Evolutionary conservation across 225 moss, liverwort and hornwort species (phyloP), one percentile per base, ranked within the genome.

Genomic region (Bryum argenteum): DNA sequence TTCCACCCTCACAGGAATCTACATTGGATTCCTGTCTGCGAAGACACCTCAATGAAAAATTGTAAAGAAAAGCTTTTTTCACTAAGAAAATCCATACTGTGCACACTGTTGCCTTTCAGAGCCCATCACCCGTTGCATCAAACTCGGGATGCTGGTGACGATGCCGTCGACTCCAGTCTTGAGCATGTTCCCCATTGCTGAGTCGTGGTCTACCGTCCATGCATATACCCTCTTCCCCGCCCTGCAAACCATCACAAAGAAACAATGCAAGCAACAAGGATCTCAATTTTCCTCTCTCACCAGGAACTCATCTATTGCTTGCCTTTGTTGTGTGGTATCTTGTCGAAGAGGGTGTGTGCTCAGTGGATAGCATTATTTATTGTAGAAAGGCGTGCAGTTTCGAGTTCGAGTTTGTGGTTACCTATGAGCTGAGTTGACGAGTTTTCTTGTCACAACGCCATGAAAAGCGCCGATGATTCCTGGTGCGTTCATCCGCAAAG

Each of bases 201-300:
- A 80, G 45, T 79, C 75, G 40, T 81, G 88, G 75, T 98, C 94
- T 58, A 98, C 97, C 11, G 94, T 94, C 97, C 97, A 98, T 16
- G 83, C 97, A 71, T 88, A 72, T 72, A 84, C 62, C 77, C 79
- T 89, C 69, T 84, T 94, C 61, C 87, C 74, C 47, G 88, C 81
- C 73, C 96, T 97, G 88, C 68, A 84, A 33, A 74, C 1, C 37
- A 77, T 19, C 39, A 72, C 41, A 71, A 53, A 0, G 5, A n/a
- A n/a, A 33, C 33, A 4, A 33, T 6, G 2, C 26, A 2, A 2
- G 4, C 2, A 26, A 4, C 33, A 33, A 33, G 33, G 33, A 33
- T 33, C 7, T n/a, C n/a, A n/a, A n/a, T n/a, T n/a, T n/a, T n/a
- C n/a, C n/a, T n/a, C n/a, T n/a, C n/a, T n/a, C n/a, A n/a, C n/a